Evolutionary conservation across 148 eudicot genomes (phyloP), one percentile per base, ranked within the genome.

Genomic region (Camellia sinensis): DNA sequence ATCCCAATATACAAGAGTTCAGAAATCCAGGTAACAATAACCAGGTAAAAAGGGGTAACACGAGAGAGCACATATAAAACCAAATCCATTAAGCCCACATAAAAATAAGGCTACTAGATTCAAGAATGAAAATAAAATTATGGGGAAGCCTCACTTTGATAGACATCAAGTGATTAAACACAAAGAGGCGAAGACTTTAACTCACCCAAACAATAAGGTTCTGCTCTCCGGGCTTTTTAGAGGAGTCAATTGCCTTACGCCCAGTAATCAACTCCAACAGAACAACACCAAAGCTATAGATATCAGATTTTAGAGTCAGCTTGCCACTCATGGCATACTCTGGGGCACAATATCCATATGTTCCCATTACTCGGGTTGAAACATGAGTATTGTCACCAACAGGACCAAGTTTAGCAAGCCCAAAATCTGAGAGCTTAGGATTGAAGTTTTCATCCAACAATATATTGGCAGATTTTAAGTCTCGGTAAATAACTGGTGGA

Each of bases 401-500:
- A 2, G 99, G 99, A 48, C 97, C 97, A 9, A 93, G 87, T 78
- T 95, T 95, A 75, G 99, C 97, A 69, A 95, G 91, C 22, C 97
- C 97, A 71, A 95, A 95, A 84, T 95, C 97, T 0, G 97, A 95
- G 48, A 93, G 90, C 83, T 89, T 93, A 14, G 93, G 91, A 63
- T 89, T 89, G 79, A 88, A 95, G 4, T 91, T 87, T 14, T 84
- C 78, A 50, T 93, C 97, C 86, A 95, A 79, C 78, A 93, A 80
- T 74, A 95, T 95, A 80, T 95, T 95, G 53, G 97, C 93, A 37
- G 97, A 91, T 80, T 95, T 95, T 62, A 95, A 77, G 80, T 95
- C 98, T 5, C 98, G 93, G 71, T 93, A 95, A n/a, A 93, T 95
- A 67, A 95, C 98, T 3, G 98, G 96, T 65, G 97, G 96, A 63